Base-by-base conservation (phyloP, 345 rosid species). In the Rhizophora apiculata region DNA sequence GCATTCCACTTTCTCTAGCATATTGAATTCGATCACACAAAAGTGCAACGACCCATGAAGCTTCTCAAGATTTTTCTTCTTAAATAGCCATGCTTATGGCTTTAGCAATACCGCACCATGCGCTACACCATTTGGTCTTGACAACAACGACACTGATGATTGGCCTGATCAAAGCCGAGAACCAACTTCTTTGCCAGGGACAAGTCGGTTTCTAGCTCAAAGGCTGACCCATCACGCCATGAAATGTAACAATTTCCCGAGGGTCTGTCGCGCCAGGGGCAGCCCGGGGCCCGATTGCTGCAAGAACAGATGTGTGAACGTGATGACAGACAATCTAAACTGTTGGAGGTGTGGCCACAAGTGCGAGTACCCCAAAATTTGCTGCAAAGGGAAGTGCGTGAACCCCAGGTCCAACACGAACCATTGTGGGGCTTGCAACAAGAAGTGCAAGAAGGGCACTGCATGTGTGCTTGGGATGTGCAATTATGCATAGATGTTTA, bases 371-470 rank as follows among this genome's bases (percentile, higher is more conserved):
- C 71, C 80, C 0, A 85, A 85, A 78, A 63, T 75, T 58, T 86
- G 93, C 69, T 86, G 93, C 81, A 74, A 67, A 8, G 90, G 88
- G 32, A 37, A 67, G 63, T 88, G 93, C 71, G 90, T 85, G 65
- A 88, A 88, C 59, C 80, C 86, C 11, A 82, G 69, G 86, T 79
- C 69, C 39, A 72, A 79, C 77, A 79, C 15, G 68, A 78, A 80
- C 48, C 84, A 88, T 36, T 88, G 91, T 49, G 91, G 91, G 20
- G 85, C 78, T n/a, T 88, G 90, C 81, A 75, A 68, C 75, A 88
- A 79, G 65, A 77, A 69, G 76, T 88, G 93, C 74, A 63, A 81
- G 57, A 86, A 85, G 76, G 86, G 86, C 27, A 83, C 68, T 48
- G 21, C 68, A 8, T 85, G 93, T 55, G 64, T 68, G 6, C 83